Evolutionary conservation across 2,329 filamentous ascomycete genomes (phyloP).

Genomic region (Zymoseptoria passerinii): DNA sequence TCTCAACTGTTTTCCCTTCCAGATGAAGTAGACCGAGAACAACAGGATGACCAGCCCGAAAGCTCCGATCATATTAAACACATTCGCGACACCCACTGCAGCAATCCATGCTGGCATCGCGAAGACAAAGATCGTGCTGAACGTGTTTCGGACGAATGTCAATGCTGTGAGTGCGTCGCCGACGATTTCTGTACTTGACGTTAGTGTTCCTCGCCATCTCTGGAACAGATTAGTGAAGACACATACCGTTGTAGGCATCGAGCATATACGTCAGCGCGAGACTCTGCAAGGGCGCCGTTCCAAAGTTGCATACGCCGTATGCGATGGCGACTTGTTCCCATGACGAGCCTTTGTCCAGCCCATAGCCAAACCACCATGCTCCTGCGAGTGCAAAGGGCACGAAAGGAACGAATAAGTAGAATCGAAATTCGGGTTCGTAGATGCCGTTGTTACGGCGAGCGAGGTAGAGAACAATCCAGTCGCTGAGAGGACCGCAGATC

Average conservation of each 20-base stretch:
- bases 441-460: conserved; percentile 28
- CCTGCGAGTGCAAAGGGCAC: conserved; percentile 27
- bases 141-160: conserved; percentile 38
- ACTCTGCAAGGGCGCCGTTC: conserved; percentile 27
- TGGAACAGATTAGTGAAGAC: no score
- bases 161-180: conserved; percentile 41
- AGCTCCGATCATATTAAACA: conserved; percentile 35
- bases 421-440: conserved; percentile 30
- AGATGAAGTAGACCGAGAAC: conserved; percentile 26
- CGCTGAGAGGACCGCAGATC: conserved; percentile 40
- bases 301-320: conserved; percentile 33
- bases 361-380: conserved; percentile 35
- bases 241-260: conserved; percentile 33
- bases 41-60: conserved; percentile 29
- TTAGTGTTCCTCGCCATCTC: no score
- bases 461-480: conserved; percentile 32
- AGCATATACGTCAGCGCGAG: conserved; percentile 35
- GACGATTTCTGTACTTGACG: conserved; percentile 32
- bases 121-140: conserved; percentile 41
- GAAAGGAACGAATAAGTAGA: conserved; percentile 29
- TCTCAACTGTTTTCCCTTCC: conserved; percentile 30
- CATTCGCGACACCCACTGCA: conserved; percentile 33
- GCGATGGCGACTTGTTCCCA: conserved; percentile 31
- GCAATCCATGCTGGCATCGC: conserved; percentile 37
- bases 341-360: conserved; percentile 17